phyloP scores from a whole-genome alignment of 192 early-diverging fungal genomes.

The Geosiphon pyriformis region DNA sequence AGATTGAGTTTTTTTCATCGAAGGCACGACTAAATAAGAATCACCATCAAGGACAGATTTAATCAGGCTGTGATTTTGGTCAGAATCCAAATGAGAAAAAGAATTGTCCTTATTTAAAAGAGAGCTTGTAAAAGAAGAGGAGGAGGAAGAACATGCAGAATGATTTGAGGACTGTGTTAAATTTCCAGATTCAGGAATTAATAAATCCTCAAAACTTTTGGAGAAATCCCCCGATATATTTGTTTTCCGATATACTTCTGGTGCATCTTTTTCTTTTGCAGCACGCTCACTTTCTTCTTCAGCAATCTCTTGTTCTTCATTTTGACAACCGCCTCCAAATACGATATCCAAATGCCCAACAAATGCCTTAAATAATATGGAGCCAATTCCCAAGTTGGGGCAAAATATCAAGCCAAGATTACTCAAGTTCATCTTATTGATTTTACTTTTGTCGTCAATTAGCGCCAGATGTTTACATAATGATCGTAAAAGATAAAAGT shows the following conservation, averaged over 20 bases:
- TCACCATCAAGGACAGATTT: not conserved
- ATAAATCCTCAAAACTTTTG: slow-evolving; percentile 15
- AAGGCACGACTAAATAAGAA: not conserved
- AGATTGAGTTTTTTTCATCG: not conserved
- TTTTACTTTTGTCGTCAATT: slow-evolving; percentile 38
- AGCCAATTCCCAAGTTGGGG: slow-evolving; percentile 51
- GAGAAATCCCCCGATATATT: slow-evolving; percentile 18
- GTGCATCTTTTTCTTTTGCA: slow-evolving; percentile 7
- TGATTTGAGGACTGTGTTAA: not conserved
- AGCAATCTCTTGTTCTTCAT: not conserved
- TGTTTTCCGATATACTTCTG: slow-evolving; percentile 14
- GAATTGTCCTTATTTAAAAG: slow-evolving; percentile 13
- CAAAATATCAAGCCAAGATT: slow-evolving; percentile 59
- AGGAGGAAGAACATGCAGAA: slow-evolving; percentile 7
- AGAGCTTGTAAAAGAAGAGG: slow-evolving; percentile 5
- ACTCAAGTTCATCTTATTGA: slow-evolving; percentile 55
- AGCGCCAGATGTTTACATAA: slow-evolving; percentile 50
- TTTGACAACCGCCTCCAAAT: slow-evolving; percentile 7
- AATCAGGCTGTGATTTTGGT: not conserved
- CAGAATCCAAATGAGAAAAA: not conserved
- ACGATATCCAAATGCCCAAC: slow-evolving; percentile 29
- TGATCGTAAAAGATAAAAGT: slow-evolving; percentile 45
- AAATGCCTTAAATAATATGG: slow-evolving; percentile 48
- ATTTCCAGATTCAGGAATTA: slow-evolving; percentile 4
- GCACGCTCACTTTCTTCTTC: slow-evolving; percentile 5